These are phyloP conservation scores for Scedosporium aurantiacum DNA, from an alignment of 2,329 filamentous ascomycete genomes.

Conservation along the genomic window DNA sequence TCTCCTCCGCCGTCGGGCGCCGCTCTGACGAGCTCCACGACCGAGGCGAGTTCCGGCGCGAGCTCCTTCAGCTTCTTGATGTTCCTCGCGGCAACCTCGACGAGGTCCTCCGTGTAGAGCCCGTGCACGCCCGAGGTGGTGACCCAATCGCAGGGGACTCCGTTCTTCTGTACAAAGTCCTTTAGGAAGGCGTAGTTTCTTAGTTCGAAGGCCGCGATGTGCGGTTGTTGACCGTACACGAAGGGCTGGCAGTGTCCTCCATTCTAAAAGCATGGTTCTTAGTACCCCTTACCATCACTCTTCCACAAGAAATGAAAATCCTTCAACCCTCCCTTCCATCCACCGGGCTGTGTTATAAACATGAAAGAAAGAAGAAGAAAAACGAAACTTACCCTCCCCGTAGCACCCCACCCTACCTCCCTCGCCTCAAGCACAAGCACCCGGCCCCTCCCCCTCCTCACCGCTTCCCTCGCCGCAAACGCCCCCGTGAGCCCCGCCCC, in stretches of 20 bases:
- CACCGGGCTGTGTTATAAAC: no score
- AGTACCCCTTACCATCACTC: not conserved
- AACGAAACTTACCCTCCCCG: conserved; percentile 50
- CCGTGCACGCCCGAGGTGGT: conserved; percentile 52
- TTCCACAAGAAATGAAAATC: not conserved
- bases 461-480: conserved; percentile 56
- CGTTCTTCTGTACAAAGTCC: conserved; percentile 41
- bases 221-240: conserved; percentile 48
- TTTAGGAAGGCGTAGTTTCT: conserved; percentile 53
- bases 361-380: not conserved
- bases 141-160: conserved; percentile 61
- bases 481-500: conserved; percentile 70
- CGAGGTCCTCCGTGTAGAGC: conserved; percentile 45
- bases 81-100: conserved; percentile 38
- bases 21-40: conserved; percentile 28
- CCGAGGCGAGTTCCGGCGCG: conserved; percentile 46
- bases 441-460: conserved; percentile 31
- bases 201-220: conserved; percentile 61
- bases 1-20: conserved; percentile 13
- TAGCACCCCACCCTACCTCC: conserved; percentile 75
- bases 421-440: conserved; percentile 67
- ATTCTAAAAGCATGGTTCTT: conserved; percentile 32
- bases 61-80: conserved; percentile 36
- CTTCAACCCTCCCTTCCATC: not conserved
- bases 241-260: conserved; percentile 67